phyloP scores from a whole-genome alignment of 2,329 filamentous ascomycete genomes.

The Scedosporium boydii region DNA sequence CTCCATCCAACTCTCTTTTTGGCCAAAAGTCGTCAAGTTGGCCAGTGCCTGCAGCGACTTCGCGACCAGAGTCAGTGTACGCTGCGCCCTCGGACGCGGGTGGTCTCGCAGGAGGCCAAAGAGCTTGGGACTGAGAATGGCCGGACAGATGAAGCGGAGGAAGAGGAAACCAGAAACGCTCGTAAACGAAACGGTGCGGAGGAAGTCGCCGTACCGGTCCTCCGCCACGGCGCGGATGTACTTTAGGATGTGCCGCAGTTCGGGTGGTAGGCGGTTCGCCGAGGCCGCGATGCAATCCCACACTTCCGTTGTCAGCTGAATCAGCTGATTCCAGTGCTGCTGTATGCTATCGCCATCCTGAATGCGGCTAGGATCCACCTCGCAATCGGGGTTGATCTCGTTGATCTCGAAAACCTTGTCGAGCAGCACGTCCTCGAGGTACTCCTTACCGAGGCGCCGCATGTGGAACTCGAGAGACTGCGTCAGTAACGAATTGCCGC shows the following conservation, averaged over 20 bases:
- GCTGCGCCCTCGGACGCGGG: constrained; percentile 70
- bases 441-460: constrained; percentile 87
- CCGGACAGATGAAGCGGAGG: constrained; percentile 88
- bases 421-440: constrained; percentile 77
- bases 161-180: constrained; percentile 94
- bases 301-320: constrained; percentile 67
- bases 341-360: constrained; percentile 59
- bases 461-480: constrained; percentile 93
- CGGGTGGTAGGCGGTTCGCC: constrained; percentile 65
- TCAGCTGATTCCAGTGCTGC: constrained; percentile 72
- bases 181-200: constrained; percentile 82
- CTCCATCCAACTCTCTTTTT: constrained; percentile 98
- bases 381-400: constrained; percentile 81
- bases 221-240: constrained; percentile 89
- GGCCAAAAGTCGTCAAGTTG: constrained; percentile 84
- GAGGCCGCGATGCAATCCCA: constrained; percentile 77
- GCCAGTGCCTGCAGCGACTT: constrained; percentile 87
- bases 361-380: constrained; percentile 84
- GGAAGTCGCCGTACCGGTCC: constrained; percentile 86
- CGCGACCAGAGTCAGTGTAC: constrained; percentile 83
- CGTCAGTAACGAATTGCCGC: constrained; percentile 88
- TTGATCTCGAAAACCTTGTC: constrained; percentile 85
- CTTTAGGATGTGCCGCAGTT: constrained; percentile 77
- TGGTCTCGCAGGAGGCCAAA: constrained; percentile 80
- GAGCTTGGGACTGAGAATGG: constrained; percentile 90